These are phyloP conservation scores for Monilinia laxa DNA, from an alignment of 2,329 filamentous ascomycete species.

Conservation along the genomic window DNA sequence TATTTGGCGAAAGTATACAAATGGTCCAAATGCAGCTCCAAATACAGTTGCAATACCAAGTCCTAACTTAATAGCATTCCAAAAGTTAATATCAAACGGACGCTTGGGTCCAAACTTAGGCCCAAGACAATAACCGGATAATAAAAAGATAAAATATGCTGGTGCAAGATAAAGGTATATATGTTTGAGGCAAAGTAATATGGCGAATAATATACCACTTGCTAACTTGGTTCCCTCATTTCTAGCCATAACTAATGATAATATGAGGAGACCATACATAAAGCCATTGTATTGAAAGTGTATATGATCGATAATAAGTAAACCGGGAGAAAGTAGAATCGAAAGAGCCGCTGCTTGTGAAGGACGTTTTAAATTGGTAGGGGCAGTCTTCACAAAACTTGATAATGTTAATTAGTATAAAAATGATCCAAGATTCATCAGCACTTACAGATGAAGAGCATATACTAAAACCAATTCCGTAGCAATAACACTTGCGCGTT, in stretches of 20 bases:
- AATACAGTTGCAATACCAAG: slow-evolving; percentile 69
- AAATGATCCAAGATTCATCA: not conserved
- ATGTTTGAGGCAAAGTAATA: slow-evolving; percentile 90
- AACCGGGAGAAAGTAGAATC: slow-evolving; percentile 84
- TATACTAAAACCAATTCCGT: slow-evolving; percentile 83
- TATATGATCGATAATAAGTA: slow-evolving; percentile 96
- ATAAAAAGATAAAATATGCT: slow-evolving; percentile 90
- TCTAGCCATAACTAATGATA: slow-evolving; percentile 81
- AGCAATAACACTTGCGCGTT: slow-evolving; percentile 80
- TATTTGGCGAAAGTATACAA: slow-evolving; percentile 76
- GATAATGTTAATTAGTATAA: slow-evolving; percentile 26
- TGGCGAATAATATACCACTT: slow-evolving; percentile 81
- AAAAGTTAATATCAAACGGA: slow-evolving; percentile 71
- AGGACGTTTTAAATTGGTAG: slow-evolving; percentile 63
- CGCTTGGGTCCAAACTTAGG: slow-evolving; percentile 64
- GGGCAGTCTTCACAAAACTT: slow-evolving; percentile 74
- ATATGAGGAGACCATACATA: slow-evolving; percentile 85
- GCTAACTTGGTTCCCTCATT: slow-evolving; percentile 70
- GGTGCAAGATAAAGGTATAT: slow-evolving; percentile 96
- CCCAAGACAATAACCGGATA: slow-evolving; percentile 86
- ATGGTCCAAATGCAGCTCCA: slow-evolving; percentile 83
- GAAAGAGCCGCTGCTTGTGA: slow-evolving; percentile 87
- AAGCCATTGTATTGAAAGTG: slow-evolving; percentile 99
- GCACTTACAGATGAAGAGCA: slow-evolving; percentile 69
- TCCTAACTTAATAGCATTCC: slow-evolving; percentile 83